Percentiles rank a stretch among this genome's conserved stretches.
Conservation (phyloP, 129 eudicot species). For the Oenanthe sinensis region DNA sequence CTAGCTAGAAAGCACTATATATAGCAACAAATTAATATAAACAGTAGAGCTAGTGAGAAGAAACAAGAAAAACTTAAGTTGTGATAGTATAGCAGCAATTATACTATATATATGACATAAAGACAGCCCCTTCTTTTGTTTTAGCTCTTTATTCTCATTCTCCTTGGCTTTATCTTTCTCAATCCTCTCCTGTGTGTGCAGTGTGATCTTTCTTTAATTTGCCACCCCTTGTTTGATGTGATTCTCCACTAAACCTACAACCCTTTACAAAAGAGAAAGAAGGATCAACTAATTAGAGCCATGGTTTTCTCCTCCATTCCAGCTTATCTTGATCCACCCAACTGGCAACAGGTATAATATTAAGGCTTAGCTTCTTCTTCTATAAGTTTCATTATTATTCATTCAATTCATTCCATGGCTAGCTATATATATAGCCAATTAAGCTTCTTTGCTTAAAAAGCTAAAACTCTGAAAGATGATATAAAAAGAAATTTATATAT, state of each 20-base stretch:
- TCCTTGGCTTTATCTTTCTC: constrained; percentile 21
- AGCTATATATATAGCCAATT: background rate
- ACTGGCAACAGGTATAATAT: constrained; percentile 14
- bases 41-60: constrained; percentile 38
- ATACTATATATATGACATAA: constrained; percentile 33
- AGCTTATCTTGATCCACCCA: constrained; percentile 16
- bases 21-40: constrained; percentile 31
- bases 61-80: constrained; percentile 18
- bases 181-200: constrained; percentile 14
- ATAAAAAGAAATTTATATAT: background rate
- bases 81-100: background rate
- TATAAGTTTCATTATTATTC: background rate
- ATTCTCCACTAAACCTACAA: constrained; percentile 41
- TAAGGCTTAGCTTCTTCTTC: background rate
- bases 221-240: constrained; percentile 55
- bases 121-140: constrained; percentile 56
- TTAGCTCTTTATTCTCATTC: constrained; percentile 54
- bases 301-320: constrained; percentile 23
- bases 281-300: constrained; percentile 4
- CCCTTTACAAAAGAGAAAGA: constrained; percentile 1
- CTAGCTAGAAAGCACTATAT: constrained; percentile 37
- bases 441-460: constrained; percentile 3
- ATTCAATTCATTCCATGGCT: background rate
- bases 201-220: constrained; percentile 23
- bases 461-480: background rate